Evolutionary conservation across 306 rosid genomes (phyloP), one percentile per base, ranked within the genome.

Genomic region (Inga laurina): DNA sequence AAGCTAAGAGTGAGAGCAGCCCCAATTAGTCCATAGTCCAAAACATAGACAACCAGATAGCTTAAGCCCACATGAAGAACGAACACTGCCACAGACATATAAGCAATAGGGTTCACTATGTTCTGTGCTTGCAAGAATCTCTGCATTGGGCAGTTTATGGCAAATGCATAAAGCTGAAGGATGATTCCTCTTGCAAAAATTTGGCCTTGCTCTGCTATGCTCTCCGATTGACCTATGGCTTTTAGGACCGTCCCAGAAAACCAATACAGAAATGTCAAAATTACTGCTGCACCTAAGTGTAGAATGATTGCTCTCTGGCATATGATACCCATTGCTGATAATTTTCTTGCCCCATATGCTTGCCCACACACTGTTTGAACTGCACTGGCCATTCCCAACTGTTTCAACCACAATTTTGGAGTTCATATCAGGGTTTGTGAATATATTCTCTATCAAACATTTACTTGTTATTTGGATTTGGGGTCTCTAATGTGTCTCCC

Each of bases 51-150:
- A 43, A 62, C 92, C 22, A 94, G 14, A 97, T 97, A 94, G 15
- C 74, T 84, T 69, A 94, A 86, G 67, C 90, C 80, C 65, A 82
- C 77, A 74, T 94, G 98, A 69, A 94, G 61, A 30, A 84, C 16
- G 84, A 92, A 87, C 2, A 91, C 97, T 66, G 87, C 95, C 48
- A 87, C 74, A 1, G 93, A 83, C 86, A 92, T 94, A 70, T 77
- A 88, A 7, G 97, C 97, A 62, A 92, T 72, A 67, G 98, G 97
- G 83, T 91, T 90, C 66, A 92, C 98, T 66, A 92, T 87, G 88
- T 92, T 90, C 84, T 94, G 98, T 2, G 94, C 92, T 82, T 94
- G 97, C 14, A 94, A 97, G 69, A 83, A 94, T 84, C 98, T 92
- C 84, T 92, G 93, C 89, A 92, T 86, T 34, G 98, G 98, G 78